A percentile compares a stretch with the other conserved stretches of the same genome.
phyloP scores from a whole-genome alignment of 148 eudicot species.

The Arctostaphylos glauca region DNA sequence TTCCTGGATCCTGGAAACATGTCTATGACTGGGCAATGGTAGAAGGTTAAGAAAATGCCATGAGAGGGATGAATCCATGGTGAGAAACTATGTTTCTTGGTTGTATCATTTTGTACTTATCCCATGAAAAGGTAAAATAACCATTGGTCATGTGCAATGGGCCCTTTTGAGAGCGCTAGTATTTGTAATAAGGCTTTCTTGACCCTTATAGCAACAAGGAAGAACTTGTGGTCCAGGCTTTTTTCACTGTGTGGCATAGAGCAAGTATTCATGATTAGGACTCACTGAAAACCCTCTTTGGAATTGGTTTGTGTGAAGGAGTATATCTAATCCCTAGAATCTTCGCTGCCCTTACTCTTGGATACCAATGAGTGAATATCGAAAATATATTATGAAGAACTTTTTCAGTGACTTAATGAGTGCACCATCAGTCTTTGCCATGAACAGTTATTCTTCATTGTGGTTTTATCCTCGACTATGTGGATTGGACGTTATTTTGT shows the following conservation, averaged over 20 bases:
- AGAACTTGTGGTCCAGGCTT: not conserved
- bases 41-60: not conserved
- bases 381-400: not conserved
- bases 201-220: not conserved
- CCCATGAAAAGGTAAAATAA: not conserved
- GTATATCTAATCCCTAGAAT: not conserved
- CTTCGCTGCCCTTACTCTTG: not conserved
- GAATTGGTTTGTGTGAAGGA: not conserved
- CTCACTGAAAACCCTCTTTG: not conserved
- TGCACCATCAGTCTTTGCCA: not conserved
- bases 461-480: not conserved
- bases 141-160: conserved; percentile 4
- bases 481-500: not conserved
- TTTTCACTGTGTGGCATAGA: not conserved
- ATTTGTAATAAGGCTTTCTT: not conserved
- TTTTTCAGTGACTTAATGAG: not conserved
- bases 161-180: not conserved
- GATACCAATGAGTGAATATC: not conserved
- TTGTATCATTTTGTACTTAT: too few relatives aligned
- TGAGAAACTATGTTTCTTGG: not conserved
- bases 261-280: not conserved
- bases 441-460: not conserved
- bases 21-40: not conserved
- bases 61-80: not conserved
- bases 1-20: not conserved